These are phyloP conservation scores for Candida anglica DNA, from an alignment of 805 yeast genomes.

Conservation along the genomic window DNA sequence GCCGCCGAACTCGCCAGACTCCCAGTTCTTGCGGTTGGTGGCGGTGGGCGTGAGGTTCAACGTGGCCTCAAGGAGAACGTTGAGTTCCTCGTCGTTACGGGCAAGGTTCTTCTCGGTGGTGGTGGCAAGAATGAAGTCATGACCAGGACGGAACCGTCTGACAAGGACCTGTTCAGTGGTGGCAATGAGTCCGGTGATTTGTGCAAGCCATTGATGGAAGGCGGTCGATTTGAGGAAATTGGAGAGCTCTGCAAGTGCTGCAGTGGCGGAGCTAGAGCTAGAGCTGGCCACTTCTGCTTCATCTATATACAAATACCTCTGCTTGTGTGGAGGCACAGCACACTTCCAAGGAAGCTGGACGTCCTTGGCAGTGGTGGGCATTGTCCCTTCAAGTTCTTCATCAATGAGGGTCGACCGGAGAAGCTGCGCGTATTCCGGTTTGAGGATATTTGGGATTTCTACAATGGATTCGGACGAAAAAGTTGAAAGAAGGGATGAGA, in stretches of 20 bases:
- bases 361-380: conserved; percentile 55
- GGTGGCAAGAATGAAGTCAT: conserved; percentile 90
- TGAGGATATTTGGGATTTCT: conserved; percentile 62
- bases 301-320: conserved; percentile 79
- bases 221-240: conserved; percentile 54
- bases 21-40: conserved; percentile 64
- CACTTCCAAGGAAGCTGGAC: conserved; percentile 78
- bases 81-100: conserved; percentile 31
- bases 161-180: conserved; percentile 65
- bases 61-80: conserved; percentile 69
- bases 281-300: too few relatives aligned
- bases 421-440: conserved; percentile 44
- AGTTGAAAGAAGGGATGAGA: conserved; percentile 40
- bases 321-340: conserved; percentile 92
- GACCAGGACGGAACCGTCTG: conserved; percentile 92
- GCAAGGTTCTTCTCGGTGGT: conserved; percentile 39
- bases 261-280: too few relatives aligned
- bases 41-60: conserved; percentile 72
- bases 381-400: conserved; percentile 56
- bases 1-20: conserved; percentile 87
- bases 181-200: conserved; percentile 59
- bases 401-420: conserved; percentile 48
- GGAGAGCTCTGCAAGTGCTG: too few relatives aligned
- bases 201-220: conserved; percentile 66
- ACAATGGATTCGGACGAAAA: conserved; percentile 70